Evolutionary conservation across 306 rosid genomes (phyloP), one percentile per base, ranked within the genome.

Genomic region (Macrotyloma uniflorum): DNA sequence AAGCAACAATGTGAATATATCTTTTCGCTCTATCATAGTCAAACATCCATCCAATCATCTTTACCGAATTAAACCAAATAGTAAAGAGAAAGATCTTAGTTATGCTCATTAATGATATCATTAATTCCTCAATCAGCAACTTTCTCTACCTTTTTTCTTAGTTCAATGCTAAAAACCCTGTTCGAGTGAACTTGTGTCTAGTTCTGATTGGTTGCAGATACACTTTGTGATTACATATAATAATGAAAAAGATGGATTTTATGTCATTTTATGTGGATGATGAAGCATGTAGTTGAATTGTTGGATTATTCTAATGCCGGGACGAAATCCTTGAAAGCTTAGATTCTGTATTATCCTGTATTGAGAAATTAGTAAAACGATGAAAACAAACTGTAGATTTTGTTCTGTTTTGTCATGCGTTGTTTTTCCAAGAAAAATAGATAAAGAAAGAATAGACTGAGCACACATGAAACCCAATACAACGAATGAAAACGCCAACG

Each of bases 361-460:
- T 46, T 69, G 30, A 79, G 64, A 70, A 74, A 79, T 70, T 12
- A 65, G 65, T 79, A 23, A 72, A 75, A 64, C 14, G 35, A 70
- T 71, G 67, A 36, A 75, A 68, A 46, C 68, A 79, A 79, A 79
- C 49, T 16, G 18, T 50, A 65, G 82, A 74, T 82, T 74, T 82
- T 57, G 71, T 65, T 63, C 50, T 75, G 53, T 53, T 69, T 51
- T 32, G 77, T 82, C 73, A 49, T 36, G 72, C 10, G 26, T 74
- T 72, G 16, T 38, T 63, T 76, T 70, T 70, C 72, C 82, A 79
- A 30, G 67, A 28, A 49, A 80, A 57, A 85, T 53, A 61, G 63
- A 83, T 78, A 76, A 76, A 70, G 32, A 76, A 80, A 36, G 14
- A 43, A 38, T 1, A 74, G 26, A 0, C 2, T 24, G 33, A 11